Evolutionary conservation across 768 basidiomycete species (phyloP).

Genomic region (Termitomyces sp.): DNA sequence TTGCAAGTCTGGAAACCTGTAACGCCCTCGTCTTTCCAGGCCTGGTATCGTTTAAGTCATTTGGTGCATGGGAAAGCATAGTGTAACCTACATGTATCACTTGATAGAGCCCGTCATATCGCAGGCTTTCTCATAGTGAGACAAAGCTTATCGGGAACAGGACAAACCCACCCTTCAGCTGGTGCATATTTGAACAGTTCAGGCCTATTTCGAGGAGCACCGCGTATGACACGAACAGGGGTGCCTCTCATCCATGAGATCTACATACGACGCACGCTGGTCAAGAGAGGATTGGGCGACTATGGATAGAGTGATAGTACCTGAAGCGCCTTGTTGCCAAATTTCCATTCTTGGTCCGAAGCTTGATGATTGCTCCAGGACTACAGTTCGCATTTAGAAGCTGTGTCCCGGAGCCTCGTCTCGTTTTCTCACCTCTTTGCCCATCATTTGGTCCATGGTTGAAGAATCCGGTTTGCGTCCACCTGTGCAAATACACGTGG

Average conservation of each 20-base stretch:
- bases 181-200: conserved; percentile 16
- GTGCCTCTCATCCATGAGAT: conserved; percentile 20
- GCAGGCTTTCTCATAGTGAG: conserved; percentile 11
- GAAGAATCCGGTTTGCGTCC: conserved; percentile 10
- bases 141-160: neutral
- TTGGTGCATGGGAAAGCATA: neutral
- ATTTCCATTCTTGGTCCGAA: conserved; percentile 19
- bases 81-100: conserved; percentile 10
- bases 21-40: conserved; percentile 14
- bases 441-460: conserved; percentile 7
- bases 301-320: neutral
- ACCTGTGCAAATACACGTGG: conserved; percentile 4
- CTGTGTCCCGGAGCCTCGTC: neutral
- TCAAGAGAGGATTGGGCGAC: neutral
- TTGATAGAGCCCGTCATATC: conserved; percentile 21
- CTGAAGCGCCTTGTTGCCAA: conserved; percentile 17
- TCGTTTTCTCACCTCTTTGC: conserved; percentile 11
- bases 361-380: conserved; percentile 28
- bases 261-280: conserved; percentile 10
- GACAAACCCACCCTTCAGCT: conserved; percentile 14
- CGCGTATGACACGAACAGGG: conserved; percentile 34
- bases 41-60: conserved; percentile 1
- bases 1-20: conserved; percentile 17
- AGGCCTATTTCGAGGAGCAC: conserved; percentile 10
- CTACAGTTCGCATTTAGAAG: neutral